Evolutionary conservation across 2,329 filamentous ascomycete genomes (phyloP).

Genomic region (Trichoderma polysporum): DNA sequence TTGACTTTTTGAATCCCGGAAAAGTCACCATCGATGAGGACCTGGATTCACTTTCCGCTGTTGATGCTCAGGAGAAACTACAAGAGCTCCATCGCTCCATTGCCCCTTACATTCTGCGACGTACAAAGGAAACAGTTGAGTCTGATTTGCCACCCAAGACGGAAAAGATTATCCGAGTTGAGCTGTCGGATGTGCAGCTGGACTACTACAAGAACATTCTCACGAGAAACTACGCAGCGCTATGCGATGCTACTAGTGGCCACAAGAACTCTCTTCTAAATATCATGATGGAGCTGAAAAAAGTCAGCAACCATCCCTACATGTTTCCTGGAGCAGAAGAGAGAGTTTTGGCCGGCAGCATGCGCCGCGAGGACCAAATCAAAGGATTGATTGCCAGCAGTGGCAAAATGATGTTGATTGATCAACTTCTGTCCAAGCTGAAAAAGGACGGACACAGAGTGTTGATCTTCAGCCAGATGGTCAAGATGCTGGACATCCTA

Average conservation of each 20-base stretch:
- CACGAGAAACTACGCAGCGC: constrained; percentile 90
- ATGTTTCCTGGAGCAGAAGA: constrained; percentile 96
- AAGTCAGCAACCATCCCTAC: constrained; percentile 97
- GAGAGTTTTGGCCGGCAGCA: constrained; percentile 76
- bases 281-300: constrained; percentile 99
- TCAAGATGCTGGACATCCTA: constrained; percentile 95
- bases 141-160: constrained; percentile 95
- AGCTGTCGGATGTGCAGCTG: constrained; percentile 91
- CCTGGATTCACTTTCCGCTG: constrained; percentile 73
- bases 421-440: constrained; percentile 90
- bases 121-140: constrained; percentile 96
- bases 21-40: constrained; percentile 88
- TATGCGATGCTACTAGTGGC: constrained; percentile 85
- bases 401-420: constrained; percentile 99
- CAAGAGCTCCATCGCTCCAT: constrained; percentile 82
- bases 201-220: constrained; percentile 99
- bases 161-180: constrained; percentile 97
- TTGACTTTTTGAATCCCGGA: constrained; percentile 97
- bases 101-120: constrained; percentile 89
- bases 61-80: constrained; percentile 83
- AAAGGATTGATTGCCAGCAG: constrained; percentile 94
- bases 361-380: constrained; percentile 82
- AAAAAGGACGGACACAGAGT: constrained; percentile 94
- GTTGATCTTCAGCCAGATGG: constrained; percentile 99
- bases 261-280: constrained; percentile 95